Conservation (phyloP, 2,329 filamentous ascomycete genomes). For the Sphaceloma murrayae region DNA sequence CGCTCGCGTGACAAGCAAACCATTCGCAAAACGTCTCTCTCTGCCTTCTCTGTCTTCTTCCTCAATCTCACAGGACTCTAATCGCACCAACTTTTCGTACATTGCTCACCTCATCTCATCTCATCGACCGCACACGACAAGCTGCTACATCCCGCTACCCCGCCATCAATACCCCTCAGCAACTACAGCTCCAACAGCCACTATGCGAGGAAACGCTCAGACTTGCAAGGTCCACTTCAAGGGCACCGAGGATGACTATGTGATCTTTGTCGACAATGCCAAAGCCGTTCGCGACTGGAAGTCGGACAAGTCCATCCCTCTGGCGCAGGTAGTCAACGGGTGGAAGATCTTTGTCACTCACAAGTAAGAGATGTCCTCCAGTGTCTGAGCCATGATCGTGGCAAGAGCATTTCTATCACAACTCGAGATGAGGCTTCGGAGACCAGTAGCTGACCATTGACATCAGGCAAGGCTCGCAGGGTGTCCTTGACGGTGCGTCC, state of each 20-base stretch:
- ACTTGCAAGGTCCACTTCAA: conserved; percentile 79
- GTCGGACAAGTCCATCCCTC: conserved; percentile 64
- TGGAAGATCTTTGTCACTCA: conserved; percentile 88
- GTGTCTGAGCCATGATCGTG: too few relatives aligned
- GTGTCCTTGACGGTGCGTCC: conserved; percentile 65
- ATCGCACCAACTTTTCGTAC: too few relatives aligned
- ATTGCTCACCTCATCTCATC: too few relatives aligned
- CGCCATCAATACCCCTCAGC: conserved; percentile 1
- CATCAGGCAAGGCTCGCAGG: conserved; percentile 72
- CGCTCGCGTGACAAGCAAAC: conserved; percentile 6
- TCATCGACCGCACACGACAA: too few relatives aligned
- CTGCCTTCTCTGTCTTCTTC: background rate
- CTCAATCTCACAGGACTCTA: background rate
- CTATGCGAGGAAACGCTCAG: conserved; percentile 54
- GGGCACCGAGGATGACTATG: conserved; percentile 60
- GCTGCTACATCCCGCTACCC: too few relatives aligned
- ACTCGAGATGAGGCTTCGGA: too few relatives aligned
- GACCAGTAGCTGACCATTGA: background rate
- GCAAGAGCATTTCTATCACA: too few relatives aligned
- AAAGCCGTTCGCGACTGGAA: conserved; percentile 71
- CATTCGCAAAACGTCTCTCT: conserved; percentile 2
- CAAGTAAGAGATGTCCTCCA: too few relatives aligned
- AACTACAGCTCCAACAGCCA: conserved; percentile 18
- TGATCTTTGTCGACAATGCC: conserved; percentile 53
- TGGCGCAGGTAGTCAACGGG: conserved; percentile 74